phyloP scores from a whole-genome alignment of 345 rosid species.

The Nephelium lappaceum region DNA sequence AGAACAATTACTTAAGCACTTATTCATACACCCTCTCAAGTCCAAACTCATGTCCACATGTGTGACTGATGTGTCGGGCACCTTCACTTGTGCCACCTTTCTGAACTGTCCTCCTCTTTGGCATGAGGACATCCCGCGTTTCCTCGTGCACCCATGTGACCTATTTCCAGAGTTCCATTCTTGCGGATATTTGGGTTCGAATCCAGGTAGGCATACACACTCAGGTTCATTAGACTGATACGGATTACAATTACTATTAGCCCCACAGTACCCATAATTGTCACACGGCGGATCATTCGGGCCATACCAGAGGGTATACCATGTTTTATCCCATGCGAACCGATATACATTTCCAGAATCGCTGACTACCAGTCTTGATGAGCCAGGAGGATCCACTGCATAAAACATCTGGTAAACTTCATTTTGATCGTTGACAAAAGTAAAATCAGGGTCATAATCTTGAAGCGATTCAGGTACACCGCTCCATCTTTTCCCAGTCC shows the following conservation, averaged over 20 bases:
- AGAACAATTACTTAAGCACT: conserved; percentile 52
- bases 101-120: conserved; percentile 51
- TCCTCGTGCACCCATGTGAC: conserved; percentile 51
- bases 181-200: conserved; percentile 44
- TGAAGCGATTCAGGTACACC: conserved; percentile 55
- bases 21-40: conserved; percentile 37
- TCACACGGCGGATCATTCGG: conserved; percentile 64
- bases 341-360: conserved; percentile 49
- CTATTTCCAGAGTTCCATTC: conserved; percentile 54
- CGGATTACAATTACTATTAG: conserved; percentile 43
- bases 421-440: conserved; percentile 29
- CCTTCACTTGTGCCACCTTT: conserved; percentile 42
- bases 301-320: conserved; percentile 28
- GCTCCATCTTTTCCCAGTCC: conserved; percentile 70
- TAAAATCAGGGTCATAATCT: conserved; percentile 21
- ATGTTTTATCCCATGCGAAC: conserved; percentile 58
- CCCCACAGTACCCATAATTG: conserved; percentile 53
- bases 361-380: conserved; percentile 49
- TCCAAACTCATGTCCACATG: conserved; percentile 40
- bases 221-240: conserved; percentile 26
- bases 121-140: conserved; percentile 18
- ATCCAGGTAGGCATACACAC: conserved; percentile 67
- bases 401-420: conserved; percentile 25
- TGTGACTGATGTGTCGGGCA: conserved; percentile 48
- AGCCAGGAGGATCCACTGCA: too few relatives aligned